phyloP scores from a whole-genome alignment of 257 asterid species.

The Capsicum baccatum region DNA sequence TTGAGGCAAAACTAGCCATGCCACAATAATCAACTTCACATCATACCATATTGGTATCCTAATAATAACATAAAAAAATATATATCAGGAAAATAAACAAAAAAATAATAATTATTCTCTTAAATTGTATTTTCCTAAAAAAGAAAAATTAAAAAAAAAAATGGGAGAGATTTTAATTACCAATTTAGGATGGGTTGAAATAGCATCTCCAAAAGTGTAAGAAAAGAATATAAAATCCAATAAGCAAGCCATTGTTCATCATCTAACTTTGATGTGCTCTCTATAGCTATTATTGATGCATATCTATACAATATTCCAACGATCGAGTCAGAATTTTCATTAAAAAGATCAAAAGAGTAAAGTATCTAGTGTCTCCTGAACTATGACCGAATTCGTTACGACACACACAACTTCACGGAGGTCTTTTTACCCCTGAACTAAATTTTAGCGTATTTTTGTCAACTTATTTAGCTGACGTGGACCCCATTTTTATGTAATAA shows the following conservation, averaged over 20 bases:
- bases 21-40: slow-evolving; percentile 68
- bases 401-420: no score
- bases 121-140: neutral
- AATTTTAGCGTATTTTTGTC: no score
- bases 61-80: neutral
- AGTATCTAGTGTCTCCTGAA: no score
- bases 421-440: no score
- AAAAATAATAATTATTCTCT: neutral
- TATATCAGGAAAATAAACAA: neutral
- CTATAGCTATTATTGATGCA: slow-evolving; percentile 52
- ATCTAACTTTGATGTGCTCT: slow-evolving; percentile 51
- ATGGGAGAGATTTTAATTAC: neutral
- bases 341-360: no score
- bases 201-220: slow-evolving; percentile 50
- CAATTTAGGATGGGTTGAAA: slow-evolving; percentile 49
- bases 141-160: neutral
- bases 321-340: no score
- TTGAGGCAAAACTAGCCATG: slow-evolving; percentile 86
- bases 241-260: slow-evolving; percentile 68
- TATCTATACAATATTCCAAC: slow-evolving; percentile 32
- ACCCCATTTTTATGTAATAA: no score
- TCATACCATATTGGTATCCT: slow-evolving; percentile 89
- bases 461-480: no score
- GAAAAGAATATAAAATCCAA: slow-evolving; percentile 57
- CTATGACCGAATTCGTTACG: no score